Evolutionary conservation across 2,329 filamentous ascomycete genomes (phyloP).

Genomic region (Sarocladium strictum): DNA sequence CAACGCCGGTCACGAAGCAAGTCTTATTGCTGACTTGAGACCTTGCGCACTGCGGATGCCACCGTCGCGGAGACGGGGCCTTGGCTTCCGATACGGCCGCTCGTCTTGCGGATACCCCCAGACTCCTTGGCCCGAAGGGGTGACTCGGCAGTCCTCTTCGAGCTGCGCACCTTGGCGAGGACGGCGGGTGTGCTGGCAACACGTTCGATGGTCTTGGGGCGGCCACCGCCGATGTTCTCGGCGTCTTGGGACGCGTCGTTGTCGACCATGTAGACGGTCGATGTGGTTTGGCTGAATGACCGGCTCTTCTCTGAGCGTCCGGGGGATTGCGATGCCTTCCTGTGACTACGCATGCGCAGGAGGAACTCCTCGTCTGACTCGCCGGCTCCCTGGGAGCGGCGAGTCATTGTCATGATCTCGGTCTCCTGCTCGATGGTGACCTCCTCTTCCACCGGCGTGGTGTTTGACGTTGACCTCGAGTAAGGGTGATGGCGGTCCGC

Average conservation of each 20-base stretch:
- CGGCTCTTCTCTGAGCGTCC: conserved; percentile 56
- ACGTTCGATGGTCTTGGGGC: conserved; percentile 54
- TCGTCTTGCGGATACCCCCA: conserved; percentile 57
- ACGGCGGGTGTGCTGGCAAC: conserved; percentile 48
- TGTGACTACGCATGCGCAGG: conserved; percentile 64
- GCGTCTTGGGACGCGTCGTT: conserved; percentile 65
- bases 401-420: conserved; percentile 56
- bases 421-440: conserved; percentile 48
- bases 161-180: conserved; percentile 60
- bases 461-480: conserved; percentile 47
- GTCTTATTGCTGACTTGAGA: conserved; percentile 27
- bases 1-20: not conserved
- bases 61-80: conserved; percentile 36
- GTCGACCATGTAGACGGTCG: conserved; percentile 59
- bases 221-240: conserved; percentile 60
- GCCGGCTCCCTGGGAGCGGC: conserved; percentile 48
- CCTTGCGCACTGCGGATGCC: conserved; percentile 44
- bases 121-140: conserved; percentile 45
- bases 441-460: conserved; percentile 39
- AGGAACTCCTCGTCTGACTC: conserved; percentile 83
- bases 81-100: conserved; percentile 57
- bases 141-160: conserved; percentile 47
- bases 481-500: conserved; percentile 76
- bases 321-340: conserved; percentile 59
- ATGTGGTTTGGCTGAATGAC: conserved; percentile 71